Evolutionary conservation across 2,329 filamentous ascomycete genomes (phyloP).

Genomic region (Endothia cerciana): DNA sequence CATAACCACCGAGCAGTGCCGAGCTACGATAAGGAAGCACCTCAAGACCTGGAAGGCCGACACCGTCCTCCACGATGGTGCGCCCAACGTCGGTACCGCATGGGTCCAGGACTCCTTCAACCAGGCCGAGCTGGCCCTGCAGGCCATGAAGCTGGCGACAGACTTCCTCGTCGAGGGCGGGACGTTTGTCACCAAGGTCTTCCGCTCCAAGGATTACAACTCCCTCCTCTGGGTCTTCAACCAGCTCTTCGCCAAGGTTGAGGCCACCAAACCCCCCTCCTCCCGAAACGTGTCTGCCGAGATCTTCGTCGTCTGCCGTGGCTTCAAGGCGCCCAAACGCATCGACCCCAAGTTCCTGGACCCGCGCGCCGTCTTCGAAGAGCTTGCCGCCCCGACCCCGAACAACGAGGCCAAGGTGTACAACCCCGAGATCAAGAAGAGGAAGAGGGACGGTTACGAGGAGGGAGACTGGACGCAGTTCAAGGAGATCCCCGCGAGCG

Average conservation of each 20-base stretch:
- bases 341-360: slow-evolving; percentile 94
- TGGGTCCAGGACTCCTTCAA: slow-evolving; percentile 99
- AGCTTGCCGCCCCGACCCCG: slow-evolving; percentile 80
- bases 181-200: slow-evolving; percentile 96
- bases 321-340: slow-evolving; percentile 92
- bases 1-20: slow-evolving; percentile 96
- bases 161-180: slow-evolving; percentile 90
- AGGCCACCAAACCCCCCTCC: slow-evolving; percentile 95
- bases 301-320: slow-evolving; percentile 96
- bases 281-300: slow-evolving; percentile 96
- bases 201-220: slow-evolving; percentile 96
- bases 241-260: slow-evolving; percentile 91
- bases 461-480: slow-evolving; percentile 93
- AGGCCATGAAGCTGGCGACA: slow-evolving; percentile 89
- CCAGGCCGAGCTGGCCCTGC: slow-evolving; percentile 88
- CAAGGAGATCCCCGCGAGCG: slow-evolving; percentile 84
- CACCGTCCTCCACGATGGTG: slow-evolving; percentile 93
- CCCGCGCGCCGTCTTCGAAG: slow-evolving; percentile 86
- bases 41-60: slow-evolving; percentile 97
- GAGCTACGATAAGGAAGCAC: slow-evolving; percentile 84
- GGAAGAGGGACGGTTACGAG: slow-evolving; percentile 96
- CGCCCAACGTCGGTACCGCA: slow-evolving; percentile 95
- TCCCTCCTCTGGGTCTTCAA: slow-evolving; percentile 96
- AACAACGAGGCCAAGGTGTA: slow-evolving; percentile 99
- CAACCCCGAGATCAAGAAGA: slow-evolving; percentile 96